phyloP scores from a whole-genome alignment of 2,329 filamentous ascomycete species.

The Trichoderma atrobrunneum region DNA sequence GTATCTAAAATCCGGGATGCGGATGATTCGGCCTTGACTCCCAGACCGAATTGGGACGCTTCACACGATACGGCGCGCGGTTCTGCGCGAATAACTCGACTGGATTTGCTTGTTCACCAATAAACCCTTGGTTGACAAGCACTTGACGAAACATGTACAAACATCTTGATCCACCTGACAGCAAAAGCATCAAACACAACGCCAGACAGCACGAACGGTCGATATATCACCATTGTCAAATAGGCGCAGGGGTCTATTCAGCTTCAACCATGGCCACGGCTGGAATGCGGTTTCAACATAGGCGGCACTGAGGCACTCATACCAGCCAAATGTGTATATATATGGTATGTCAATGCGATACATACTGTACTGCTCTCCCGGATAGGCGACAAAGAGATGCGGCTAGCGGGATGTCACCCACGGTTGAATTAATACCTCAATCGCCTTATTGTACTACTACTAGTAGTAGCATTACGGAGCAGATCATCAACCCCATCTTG shows the following conservation, averaged over 20 bases:
- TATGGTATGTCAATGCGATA: not conserved
- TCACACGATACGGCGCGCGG: not conserved
- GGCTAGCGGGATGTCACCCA: slow-evolving; percentile 16
- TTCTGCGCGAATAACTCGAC: slow-evolving; percentile 5
- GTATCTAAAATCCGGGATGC: not conserved
- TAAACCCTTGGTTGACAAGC: not conserved
- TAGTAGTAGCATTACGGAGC: not conserved
- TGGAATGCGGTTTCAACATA: not conserved
- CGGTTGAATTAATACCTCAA: not conserved
- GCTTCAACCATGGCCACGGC: not conserved
- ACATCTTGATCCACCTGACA: not conserved
- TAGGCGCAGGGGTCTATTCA: not conserved
- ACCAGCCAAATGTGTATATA: not conserved
- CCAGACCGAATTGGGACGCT: not conserved
- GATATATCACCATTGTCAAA: not conserved
- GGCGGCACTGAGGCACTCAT: not conserved
- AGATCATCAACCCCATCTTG: slow-evolving; percentile 3
- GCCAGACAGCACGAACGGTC: not conserved
- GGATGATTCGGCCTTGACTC: not conserved
- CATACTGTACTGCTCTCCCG: not conserved
- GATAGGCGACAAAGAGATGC: slow-evolving; percentile 7
- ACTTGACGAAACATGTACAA: not conserved
- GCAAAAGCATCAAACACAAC: not conserved
- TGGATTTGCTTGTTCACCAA: not conserved
- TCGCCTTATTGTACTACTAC: not conserved